phyloP scores from a whole-genome alignment of 345 rosid genomes.

The Durio zibethinus region DNA sequence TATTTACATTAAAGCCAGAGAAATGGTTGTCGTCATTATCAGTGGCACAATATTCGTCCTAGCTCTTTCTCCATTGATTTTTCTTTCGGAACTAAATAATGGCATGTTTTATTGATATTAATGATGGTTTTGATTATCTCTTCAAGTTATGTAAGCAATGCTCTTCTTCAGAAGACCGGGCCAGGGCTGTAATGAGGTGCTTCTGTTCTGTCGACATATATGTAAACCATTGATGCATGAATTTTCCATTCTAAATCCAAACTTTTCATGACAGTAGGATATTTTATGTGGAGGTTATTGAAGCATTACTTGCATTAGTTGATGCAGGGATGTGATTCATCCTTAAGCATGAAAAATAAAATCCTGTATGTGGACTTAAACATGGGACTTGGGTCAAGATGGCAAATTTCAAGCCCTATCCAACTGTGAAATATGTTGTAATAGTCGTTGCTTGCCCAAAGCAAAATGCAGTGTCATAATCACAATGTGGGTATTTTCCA shows the following conservation, averaged over 20 bases:
- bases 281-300: background rate
- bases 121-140: too few species aligned
- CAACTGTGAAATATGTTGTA: too few species aligned
- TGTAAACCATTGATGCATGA: background rate
- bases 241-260: background rate
- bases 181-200: background rate
- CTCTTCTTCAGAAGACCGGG: background rate
- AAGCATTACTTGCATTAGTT: background rate
- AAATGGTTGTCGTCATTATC: conserved; percentile 16
- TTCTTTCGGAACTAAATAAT: background rate
- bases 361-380: background rate
- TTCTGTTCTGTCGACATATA: background rate
- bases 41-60: background rate
- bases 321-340: background rate
- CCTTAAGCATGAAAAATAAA: background rate
- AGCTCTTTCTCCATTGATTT: background rate
- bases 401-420: background rate
- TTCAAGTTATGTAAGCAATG: background rate
- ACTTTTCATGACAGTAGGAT: background rate
- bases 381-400: background rate
- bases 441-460: too few species aligned
- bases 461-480: background rate
- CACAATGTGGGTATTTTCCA: background rate
- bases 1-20: background rate
- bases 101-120: background rate